A percentile compares a stretch with the other conserved stretches of the same genome.
Conservation (phyloP, 2,329 filamentous ascomycete genomes). For the Capronia coronata region DNA sequence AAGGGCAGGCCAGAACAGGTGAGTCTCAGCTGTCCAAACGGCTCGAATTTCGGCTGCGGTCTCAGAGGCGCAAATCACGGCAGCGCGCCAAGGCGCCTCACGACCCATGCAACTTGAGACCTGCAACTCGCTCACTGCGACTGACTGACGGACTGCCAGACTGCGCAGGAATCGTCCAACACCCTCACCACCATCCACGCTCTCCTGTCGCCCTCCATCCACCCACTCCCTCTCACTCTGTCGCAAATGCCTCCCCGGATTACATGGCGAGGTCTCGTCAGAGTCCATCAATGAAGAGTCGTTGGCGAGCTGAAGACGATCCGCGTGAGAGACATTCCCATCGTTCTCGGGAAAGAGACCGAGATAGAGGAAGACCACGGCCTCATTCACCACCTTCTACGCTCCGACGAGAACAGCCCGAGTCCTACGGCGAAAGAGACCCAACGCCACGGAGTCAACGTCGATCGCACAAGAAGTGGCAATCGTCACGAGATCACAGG, state of each 20-base stretch:
- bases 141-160: slow-evolving; percentile 11
- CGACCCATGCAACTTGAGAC: slow-evolving; percentile 4
- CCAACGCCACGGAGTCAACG: slow-evolving; percentile 6
- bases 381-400: slow-evolving; percentile 20
- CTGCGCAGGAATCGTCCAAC: slow-evolving; percentile 22
- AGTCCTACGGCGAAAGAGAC: slow-evolving; percentile 12
- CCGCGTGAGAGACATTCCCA: slow-evolving; percentile 31
- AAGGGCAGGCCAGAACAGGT: background rate
- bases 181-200: slow-evolving; percentile 7
- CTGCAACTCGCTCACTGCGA: slow-evolving; percentile 2
- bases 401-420: slow-evolving; percentile 6
- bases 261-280: slow-evolving; percentile 47
- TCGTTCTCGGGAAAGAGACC: slow-evolving; percentile 32
- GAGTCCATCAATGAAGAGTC: slow-evolving; percentile 46
- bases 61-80: slow-evolving; percentile 4
- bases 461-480: slow-evolving; percentile 17
- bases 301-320: slow-evolving; percentile 44
- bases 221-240: slow-evolving; percentile 1
- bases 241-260: slow-evolving; percentile 38
- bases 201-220: background rate
- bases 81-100: slow-evolving; percentile 4
- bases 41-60: slow-evolving; percentile 1
- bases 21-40: background rate
- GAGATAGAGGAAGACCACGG: slow-evolving; percentile 12
- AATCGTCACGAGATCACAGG: slow-evolving; percentile 15